Conservation (phyloP, 2,329 filamentous ascomycete genomes). For the Sporothrix dimorphospora region DNA sequence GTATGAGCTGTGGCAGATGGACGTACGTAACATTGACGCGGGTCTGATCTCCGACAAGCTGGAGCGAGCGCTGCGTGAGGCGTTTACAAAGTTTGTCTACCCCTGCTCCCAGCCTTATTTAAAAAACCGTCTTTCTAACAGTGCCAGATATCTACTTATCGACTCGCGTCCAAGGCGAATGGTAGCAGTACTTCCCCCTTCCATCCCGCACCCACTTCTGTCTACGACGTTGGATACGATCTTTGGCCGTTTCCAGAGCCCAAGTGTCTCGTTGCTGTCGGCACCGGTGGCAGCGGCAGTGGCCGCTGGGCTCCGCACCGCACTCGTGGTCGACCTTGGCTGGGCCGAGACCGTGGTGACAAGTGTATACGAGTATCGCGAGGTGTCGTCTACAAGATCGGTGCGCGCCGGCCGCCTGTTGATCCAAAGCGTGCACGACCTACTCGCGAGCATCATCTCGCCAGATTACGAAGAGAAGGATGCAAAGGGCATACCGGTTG, state of each 20-base stretch:
- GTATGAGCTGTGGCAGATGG: conserved; percentile 76
- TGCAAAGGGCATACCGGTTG: conserved; percentile 35
- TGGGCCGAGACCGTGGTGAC: conserved; percentile 90
- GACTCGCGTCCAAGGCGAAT: conserved; percentile 77
- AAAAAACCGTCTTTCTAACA: not conserved
- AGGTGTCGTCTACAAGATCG: conserved; percentile 71
- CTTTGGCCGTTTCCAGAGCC: conserved; percentile 79
- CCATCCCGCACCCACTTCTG: conserved; percentile 34
- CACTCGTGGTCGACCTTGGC: conserved; percentile 84
- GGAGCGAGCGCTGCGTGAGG: conserved; percentile 78
- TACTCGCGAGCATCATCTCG: conserved; percentile 53
- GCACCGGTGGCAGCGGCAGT: conserved; percentile 73
- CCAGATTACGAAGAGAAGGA: conserved; percentile 34
- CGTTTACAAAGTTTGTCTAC: conserved; percentile 72
- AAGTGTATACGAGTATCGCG: conserved; percentile 86
- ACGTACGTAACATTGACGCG: conserved; percentile 73
- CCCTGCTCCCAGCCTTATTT: not conserved
- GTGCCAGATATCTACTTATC: conserved; percentile 63
- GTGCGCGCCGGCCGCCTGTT: conserved; percentile 75
- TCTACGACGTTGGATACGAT: conserved; percentile 73
- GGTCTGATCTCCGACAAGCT: conserved; percentile 84
- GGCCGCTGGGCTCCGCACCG: conserved; percentile 82
- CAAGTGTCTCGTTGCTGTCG: conserved; percentile 79
- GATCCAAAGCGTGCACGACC: conserved; percentile 67
- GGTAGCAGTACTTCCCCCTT: conserved; percentile 66